Conservation (phyloP, 2,329 filamentous ascomycete genomes). For the Boeremia lycopersici region DNA sequence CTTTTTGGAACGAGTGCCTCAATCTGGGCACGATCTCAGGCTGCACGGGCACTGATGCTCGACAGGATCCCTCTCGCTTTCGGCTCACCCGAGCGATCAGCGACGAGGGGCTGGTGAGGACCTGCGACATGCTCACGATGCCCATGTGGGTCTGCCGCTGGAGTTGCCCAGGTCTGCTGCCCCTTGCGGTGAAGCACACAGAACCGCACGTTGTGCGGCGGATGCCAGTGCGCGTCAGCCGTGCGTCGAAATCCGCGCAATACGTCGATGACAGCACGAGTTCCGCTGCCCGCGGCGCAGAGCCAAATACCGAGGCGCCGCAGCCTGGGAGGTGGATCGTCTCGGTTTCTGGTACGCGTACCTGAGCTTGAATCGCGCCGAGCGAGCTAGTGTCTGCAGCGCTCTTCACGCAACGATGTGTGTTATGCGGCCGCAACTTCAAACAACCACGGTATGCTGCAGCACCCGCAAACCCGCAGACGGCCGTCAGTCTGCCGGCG, state of each 20-base stretch:
- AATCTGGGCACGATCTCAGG: slow-evolving; percentile 30
- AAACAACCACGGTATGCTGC: slow-evolving; percentile 24
- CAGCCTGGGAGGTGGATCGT: slow-evolving; percentile 4
- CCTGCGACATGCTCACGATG: slow-evolving; percentile 29
- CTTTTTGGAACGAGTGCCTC: slow-evolving; percentile 28
- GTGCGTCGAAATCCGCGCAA: slow-evolving; percentile 4
- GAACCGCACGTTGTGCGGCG: slow-evolving; percentile 2
- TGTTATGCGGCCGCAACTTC: slow-evolving; percentile 33
- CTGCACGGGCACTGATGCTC: slow-evolving; percentile 37
- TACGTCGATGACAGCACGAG: slow-evolving; percentile 9
- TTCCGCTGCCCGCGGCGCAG: slow-evolving; percentile 7
- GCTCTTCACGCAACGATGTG: slow-evolving; percentile 33
- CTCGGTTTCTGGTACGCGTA: slow-evolving; percentile 14
- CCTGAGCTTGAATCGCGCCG: slow-evolving; percentile 18
- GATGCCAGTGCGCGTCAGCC: slow-evolving; percentile 1
- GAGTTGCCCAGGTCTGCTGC: background rate
- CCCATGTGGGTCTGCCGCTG: slow-evolving; percentile 26
- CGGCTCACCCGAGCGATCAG: slow-evolving; percentile 42
- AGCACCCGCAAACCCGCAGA: slow-evolving; percentile 2
- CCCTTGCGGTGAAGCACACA: slow-evolving; percentile 9
- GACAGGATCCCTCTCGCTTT: slow-evolving; percentile 34
- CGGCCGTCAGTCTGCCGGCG: slow-evolving; percentile 24
- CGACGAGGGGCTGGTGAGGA: slow-evolving; percentile 35
- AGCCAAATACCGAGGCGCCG: slow-evolving; percentile 7
- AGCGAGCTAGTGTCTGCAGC: slow-evolving; percentile 13